phyloP scores from a whole-genome alignment of 192 early-diverging fungal species.

The Pilobolus umbonatus region DNA sequence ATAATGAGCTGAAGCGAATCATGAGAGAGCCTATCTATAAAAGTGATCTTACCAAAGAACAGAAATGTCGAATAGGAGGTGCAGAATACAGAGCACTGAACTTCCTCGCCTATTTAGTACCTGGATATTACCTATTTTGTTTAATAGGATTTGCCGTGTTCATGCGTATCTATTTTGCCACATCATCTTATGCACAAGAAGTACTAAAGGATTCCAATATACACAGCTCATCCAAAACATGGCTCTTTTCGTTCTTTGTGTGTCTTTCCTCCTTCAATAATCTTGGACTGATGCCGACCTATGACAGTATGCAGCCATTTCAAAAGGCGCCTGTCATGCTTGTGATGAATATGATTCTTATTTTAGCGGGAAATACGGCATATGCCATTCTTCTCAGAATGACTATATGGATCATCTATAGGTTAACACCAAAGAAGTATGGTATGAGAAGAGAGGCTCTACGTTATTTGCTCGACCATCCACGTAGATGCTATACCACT shows the following conservation, averaged over 20 bases:
- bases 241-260: constrained; percentile 31
- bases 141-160: constrained; percentile 12
- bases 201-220: constrained; percentile 23
- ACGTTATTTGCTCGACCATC: constrained; percentile 29
- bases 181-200: constrained; percentile 15
- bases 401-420: constrained; percentile 28
- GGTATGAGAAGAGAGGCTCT: constrained; percentile 25
- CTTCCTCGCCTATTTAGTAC: constrained; percentile 20
- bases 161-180: constrained; percentile 24
- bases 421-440: constrained; percentile 13
- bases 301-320: constrained; percentile 31
- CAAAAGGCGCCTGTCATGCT: constrained; percentile 18
- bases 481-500: constrained; percentile 32
- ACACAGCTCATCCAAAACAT: constrained; percentile 12
- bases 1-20: constrained; percentile 1
- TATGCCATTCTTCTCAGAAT: constrained; percentile 28
- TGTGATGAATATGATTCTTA: constrained; percentile 19
- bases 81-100: constrained; percentile 32
- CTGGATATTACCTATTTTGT: constrained; percentile 27
- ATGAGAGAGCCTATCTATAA: constrained; percentile 26
- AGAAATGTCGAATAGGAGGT: constrained; percentile 27
- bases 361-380: constrained; percentile 31
- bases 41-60: constrained; percentile 29
- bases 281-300: constrained; percentile 15
- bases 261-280: constrained; percentile 31